These are phyloP conservation scores for Tillandsia fasciculata DNA, from an alignment of 176 grass and related monocot species.

Conservation along the genomic window DNA sequence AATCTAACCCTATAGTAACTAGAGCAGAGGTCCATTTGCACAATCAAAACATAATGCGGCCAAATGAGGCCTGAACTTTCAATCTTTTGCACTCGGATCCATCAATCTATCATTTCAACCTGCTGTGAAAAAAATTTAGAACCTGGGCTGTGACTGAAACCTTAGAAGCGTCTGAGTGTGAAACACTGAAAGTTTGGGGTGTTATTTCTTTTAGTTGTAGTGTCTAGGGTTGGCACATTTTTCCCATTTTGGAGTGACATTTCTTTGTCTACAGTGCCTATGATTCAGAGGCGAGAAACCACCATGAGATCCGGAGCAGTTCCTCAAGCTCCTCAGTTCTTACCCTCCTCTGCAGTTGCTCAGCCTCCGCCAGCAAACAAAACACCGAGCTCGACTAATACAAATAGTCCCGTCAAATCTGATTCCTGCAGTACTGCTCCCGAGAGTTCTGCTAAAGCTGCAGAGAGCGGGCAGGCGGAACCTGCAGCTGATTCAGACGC, in stretches of 20 bases:
- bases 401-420: too few species aligned
- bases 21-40: too few species aligned
- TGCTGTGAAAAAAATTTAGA: too few species aligned
- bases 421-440: neutral
- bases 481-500: slow-evolving; percentile 7
- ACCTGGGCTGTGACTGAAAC: too few species aligned
- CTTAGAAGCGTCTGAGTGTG: too few species aligned
- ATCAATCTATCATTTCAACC: too few species aligned
- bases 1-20: too few species aligned
- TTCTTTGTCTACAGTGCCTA: slow-evolving; percentile 37
- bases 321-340: slow-evolving; percentile 45
- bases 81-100: too few species aligned
- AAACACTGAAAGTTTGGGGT: too few species aligned
- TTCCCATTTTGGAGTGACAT: slow-evolving; percentile 5
- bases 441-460: neutral
- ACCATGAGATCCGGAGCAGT: slow-evolving; percentile 39
- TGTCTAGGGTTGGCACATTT: neutral
- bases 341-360: slow-evolving; percentile 2
- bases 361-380: neutral
- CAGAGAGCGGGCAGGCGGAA: neutral
- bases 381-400: neutral
- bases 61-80: too few species aligned
- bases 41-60: too few species aligned
- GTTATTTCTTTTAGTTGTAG: slow-evolving; percentile 14
- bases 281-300: slow-evolving; percentile 69